Percentiles rank a stretch among this genome's conserved stretches.
phyloP scores from a whole-genome alignment of 352 stramenopile species.

The Pythium aphanidermatum region DNA sequence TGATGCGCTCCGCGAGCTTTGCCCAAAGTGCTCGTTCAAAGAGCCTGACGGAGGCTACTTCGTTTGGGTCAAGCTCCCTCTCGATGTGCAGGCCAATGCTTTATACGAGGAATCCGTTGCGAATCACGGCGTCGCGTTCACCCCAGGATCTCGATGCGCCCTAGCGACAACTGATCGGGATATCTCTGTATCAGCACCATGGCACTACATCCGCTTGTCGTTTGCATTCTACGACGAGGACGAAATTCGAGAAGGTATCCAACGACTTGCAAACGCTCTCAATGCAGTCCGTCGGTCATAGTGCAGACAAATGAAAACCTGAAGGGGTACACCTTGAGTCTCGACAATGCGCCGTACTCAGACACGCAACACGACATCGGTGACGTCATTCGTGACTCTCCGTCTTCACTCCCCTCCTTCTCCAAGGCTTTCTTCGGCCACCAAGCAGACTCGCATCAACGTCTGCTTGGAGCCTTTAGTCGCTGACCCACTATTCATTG shows the following conservation, averaged over 20 bases:
- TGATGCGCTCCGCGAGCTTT: constrained; percentile 32
- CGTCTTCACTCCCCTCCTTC: no score
- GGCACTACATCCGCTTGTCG: constrained; percentile 42
- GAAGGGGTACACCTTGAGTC: no score
- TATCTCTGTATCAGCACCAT: not conserved
- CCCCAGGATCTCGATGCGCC: constrained; percentile 57
- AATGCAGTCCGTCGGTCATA: not conserved
- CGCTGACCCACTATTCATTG: no score
- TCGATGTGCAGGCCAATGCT: constrained; percentile 32
- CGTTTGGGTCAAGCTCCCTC: constrained; percentile 65
- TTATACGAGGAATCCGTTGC: constrained; percentile 42
- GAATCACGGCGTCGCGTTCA: constrained; percentile 69
- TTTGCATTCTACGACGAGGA: constrained; percentile 80
- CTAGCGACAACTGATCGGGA: constrained; percentile 18
- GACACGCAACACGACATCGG: no score
- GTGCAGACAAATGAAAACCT: not conserved
- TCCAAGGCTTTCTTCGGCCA: no score
- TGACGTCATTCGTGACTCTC: no score
- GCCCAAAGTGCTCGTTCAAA: constrained; percentile 38
- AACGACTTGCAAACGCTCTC: constrained; percentile 40
- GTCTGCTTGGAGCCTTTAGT: no score
- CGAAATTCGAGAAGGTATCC: constrained; percentile 58
- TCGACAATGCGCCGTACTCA: no score
- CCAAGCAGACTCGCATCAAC: no score
- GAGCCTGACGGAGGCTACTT: constrained; percentile 81